Percentiles rank a stretch among this genome's conserved stretches.
phyloP scores from a whole-genome alignment of 23 red algal species.

The Gracilaria domingensis region DNA sequence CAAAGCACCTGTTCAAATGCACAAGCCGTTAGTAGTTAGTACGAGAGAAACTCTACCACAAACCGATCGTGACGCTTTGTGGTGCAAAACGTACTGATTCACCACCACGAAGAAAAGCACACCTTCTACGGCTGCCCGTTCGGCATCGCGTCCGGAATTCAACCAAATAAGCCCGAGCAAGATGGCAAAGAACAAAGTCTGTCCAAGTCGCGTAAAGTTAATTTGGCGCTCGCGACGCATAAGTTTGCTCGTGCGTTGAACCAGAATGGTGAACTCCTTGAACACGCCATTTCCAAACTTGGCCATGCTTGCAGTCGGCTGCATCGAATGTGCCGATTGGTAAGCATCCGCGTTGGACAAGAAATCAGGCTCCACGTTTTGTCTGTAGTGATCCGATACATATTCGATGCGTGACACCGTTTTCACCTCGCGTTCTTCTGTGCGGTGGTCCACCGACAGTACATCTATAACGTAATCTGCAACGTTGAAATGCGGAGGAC shows the following conservation, averaged over 20 bases:
- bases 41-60: no score
- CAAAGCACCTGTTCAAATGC: conserved; percentile 51
- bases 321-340: conserved; percentile 12
- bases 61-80: no score
- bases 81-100: conserved; percentile 38
- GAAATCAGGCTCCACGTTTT: conserved; percentile 37
- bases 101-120: conserved; percentile 88
- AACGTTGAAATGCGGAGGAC: conserved; percentile 73
- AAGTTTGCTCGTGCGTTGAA: conserved; percentile 57
- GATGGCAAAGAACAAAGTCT: conserved; percentile 83
- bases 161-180: conserved; percentile 92
- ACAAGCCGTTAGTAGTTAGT: conserved; percentile 16
- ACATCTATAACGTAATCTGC: conserved; percentile 85
- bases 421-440: conserved; percentile 24
- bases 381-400: conserved; percentile 43
- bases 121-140: conserved; percentile 63
- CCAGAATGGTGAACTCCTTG: conserved; percentile 78
- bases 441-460: conserved; percentile 58
- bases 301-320: not conserved
- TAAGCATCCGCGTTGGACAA: conserved; percentile 26
- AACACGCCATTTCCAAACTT: conserved; percentile 31
- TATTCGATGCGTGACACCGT: conserved; percentile 40
- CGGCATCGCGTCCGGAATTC: conserved; percentile 39
- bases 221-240: conserved; percentile 71
- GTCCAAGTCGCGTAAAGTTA: conserved; percentile 74